A percentile compares a stretch with the other conserved stretches of the same genome.
Conservation (phyloP, 1,284 basidiomycete species). For the Ganoderma sinense region DNA sequence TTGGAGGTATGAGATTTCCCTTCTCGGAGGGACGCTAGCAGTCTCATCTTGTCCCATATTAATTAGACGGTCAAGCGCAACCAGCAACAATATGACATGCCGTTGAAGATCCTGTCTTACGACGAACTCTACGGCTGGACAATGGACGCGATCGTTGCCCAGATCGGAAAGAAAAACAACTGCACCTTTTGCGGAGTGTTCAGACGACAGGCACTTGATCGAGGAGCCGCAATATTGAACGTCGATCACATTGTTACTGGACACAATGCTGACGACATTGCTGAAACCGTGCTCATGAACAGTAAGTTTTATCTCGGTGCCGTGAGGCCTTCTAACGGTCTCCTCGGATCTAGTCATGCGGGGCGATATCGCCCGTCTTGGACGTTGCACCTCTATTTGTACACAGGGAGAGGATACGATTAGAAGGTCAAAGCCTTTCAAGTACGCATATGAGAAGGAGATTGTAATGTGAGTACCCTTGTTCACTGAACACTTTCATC, state of each 20-base stretch:
- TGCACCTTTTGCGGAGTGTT: constrained; percentile 99
- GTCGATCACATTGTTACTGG: constrained; percentile 99
- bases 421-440: constrained; percentile 97
- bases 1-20: constrained; percentile 71
- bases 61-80: constrained; percentile 95
- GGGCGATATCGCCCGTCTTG: constrained; percentile 94
- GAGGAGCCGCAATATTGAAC: constrained; percentile 87
- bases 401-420: constrained; percentile 96
- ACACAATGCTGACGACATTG: constrained; percentile 99
- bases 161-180: constrained; percentile 97
- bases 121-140: constrained; percentile 99
- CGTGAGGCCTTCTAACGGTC: not conserved
- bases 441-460: constrained; percentile 99
- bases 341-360: constrained; percentile 79
- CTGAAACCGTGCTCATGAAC: constrained; percentile 99
- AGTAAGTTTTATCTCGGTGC: constrained; percentile 62
- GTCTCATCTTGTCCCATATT: constrained; percentile 17
- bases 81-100: constrained; percentile 93
- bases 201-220: constrained; percentile 93
- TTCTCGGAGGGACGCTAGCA: not conserved
- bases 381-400: constrained; percentile 93
- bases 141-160: constrained; percentile 95
- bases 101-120: constrained; percentile 96
- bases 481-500: too few species aligned
- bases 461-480: constrained; percentile 88